phyloP scores from a whole-genome alignment of 176 grass and related monocot genomes.

The Neostapfia colusana region DNA sequence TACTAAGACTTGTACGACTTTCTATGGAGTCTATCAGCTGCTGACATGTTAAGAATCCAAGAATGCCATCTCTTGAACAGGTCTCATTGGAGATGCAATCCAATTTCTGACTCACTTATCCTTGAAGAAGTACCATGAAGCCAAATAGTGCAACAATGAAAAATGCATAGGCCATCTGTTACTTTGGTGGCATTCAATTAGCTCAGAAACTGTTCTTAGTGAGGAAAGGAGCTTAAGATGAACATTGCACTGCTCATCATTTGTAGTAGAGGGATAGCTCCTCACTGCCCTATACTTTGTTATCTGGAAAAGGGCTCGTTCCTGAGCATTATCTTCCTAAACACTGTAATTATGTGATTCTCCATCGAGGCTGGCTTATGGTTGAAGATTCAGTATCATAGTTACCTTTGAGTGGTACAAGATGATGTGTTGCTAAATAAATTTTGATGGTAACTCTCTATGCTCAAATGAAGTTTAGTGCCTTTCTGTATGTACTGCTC shows the following conservation, averaged over 20 bases:
- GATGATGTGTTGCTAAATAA: slow-evolving; percentile 20
- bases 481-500: not conserved
- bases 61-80: slow-evolving; percentile 30
- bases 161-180: slow-evolving; percentile 27
- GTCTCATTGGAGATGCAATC: slow-evolving; percentile 16
- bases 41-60: slow-evolving; percentile 35
- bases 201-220: slow-evolving; percentile 26
- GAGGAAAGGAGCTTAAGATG: slow-evolving; percentile 32
- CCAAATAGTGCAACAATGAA: slow-evolving; percentile 30
- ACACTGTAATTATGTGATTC: slow-evolving; percentile 44
- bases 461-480: slow-evolving; percentile 17
- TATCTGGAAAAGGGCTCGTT: slow-evolving; percentile 3
- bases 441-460: slow-evolving; percentile 51
- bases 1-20: slow-evolving; percentile 81
- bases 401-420: slow-evolving; percentile 30
- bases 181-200: slow-evolving; percentile 16
- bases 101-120: slow-evolving; percentile 14
- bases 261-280: slow-evolving; percentile 10
- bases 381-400: slow-evolving; percentile 22
- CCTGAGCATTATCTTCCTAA: not conserved
- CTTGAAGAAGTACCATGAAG: slow-evolving; percentile 22
- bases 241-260: slow-evolving; percentile 5
- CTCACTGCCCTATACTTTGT: not conserved
- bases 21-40: slow-evolving; percentile 84
- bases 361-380: slow-evolving; percentile 33